phyloP scores from a whole-genome alignment of 2,329 filamentous ascomycete species.

The Fusarium lyarnte region DNA sequence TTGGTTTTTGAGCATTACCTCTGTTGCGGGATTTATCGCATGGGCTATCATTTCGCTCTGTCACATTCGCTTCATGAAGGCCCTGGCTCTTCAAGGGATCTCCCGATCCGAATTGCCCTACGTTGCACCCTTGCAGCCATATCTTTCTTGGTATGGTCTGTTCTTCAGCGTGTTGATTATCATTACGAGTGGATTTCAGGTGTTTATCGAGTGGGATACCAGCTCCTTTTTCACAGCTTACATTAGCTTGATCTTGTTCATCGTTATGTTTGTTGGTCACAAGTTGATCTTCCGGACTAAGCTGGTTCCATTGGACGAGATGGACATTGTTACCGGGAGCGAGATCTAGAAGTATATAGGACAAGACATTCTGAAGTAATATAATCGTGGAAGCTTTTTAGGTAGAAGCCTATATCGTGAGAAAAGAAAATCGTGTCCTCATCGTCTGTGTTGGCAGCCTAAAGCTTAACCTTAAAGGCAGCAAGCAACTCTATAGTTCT shows the following conservation, averaged over 20 bases:
- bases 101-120: conserved; percentile 56
- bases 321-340: conserved; percentile 9
- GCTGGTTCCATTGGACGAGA: conserved; percentile 2
- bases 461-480: no score
- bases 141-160: conserved; percentile 54
- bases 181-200: conserved; percentile 31
- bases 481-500: no score
- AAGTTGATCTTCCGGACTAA: conserved; percentile 31
- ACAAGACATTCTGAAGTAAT: background rate
- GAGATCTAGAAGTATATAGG: background rate
- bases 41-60: conserved; percentile 68
- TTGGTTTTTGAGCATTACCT: conserved; percentile 78
- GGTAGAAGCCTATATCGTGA: no score
- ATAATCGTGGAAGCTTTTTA: no score
- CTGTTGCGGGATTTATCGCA: conserved; percentile 67
- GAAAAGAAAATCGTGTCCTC: no score
- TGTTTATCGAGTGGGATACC: conserved; percentile 31
- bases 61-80: conserved; percentile 67
- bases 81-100: conserved; percentile 62
- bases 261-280: conserved; percentile 29
- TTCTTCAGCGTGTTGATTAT: conserved; percentile 28
- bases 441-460: no score
- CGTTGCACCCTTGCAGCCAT: conserved; percentile 65
- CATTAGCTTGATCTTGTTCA: conserved; percentile 33
- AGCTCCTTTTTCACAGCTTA: conserved; percentile 31